Evolutionary conservation across 192 early-diverging fungal genomes (phyloP), one percentile per base, ranked within the genome.

Genomic region (Entrophospora sp.): DNA sequence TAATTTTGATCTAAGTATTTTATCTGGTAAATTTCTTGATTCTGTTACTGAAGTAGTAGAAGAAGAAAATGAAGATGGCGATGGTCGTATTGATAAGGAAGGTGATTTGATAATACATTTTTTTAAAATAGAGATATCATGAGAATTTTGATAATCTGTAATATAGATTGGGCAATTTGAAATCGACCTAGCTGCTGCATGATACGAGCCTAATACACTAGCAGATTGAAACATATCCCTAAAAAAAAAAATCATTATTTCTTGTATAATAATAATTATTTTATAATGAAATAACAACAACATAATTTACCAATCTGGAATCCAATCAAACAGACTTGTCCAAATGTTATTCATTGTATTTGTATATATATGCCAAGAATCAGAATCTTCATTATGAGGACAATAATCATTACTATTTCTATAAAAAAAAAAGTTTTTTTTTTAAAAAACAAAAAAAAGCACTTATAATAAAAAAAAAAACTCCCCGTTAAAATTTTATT

Each of bases 401-500:
- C 68, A 82, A 27, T 74, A 85, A 48, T 85, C 83, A 31, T 85
- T 77, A 20, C 76, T 79, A 56, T 83, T 85, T 35, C 82, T 76
- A 48, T 69, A 64, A 20, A 70, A 8, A 35, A 40, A 48, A n/a
- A n/a, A n/a, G n/a, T n/a, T n/a, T n/a, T n/a, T n/a, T n/a, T n/a
- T n/a, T n/a, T n/a, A n/a, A n/a, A n/a, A n/a, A n/a, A n/a, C n/a
- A n/a, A n/a, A n/a, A n/a, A n/a, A n/a, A n/a, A n/a, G n/a, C n/a
- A n/a, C n/a, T n/a, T n/a, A n/a, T n/a, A n/a, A n/a, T n/a, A n/a
- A n/a, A n/a, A n/a, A n/a, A n/a, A n/a, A n/a, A n/a, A n/a, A n/a
- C n/a, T n/a, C 43, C 2, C 16, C 24, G 7, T 8, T 6, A 27
- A 14, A n/a, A 35, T 18, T 12, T 7, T 30, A 3, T 28, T 52